A percentile compares a stretch with the other conserved stretches of the same genome.
phyloP scores from a whole-genome alignment of 148 eudicot genomes.

The Chenopodium album region DNA sequence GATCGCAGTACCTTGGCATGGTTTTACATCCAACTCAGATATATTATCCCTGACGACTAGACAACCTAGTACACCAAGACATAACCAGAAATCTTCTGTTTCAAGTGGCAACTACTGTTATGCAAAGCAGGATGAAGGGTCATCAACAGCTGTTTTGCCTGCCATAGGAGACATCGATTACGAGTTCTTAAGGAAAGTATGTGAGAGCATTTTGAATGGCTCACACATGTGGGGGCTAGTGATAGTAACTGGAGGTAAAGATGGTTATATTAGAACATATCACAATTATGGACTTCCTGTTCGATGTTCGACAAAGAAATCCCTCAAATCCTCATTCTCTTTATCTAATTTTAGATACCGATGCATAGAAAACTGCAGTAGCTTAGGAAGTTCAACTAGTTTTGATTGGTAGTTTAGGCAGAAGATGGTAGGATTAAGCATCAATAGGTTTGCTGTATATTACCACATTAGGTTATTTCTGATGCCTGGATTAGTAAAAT shows the following conservation, averaged over 20 bases:
- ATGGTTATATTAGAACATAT: constrained; percentile 61
- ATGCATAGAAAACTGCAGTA: constrained; percentile 12
- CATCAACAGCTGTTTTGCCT: constrained; percentile 32
- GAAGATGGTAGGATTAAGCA: background rate
- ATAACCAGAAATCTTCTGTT: constrained; percentile 24
- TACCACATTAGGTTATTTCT: background rate
- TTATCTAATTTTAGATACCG: constrained; percentile 15
- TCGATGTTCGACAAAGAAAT: constrained; percentile 18
- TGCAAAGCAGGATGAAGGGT: background rate
- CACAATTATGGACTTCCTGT: constrained; percentile 71
- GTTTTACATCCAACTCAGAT: constrained; percentile 36
- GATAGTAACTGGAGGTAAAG: constrained; percentile 72
- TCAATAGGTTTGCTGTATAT: background rate
- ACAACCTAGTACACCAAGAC: background rate
- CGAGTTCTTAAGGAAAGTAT: constrained; percentile 47
- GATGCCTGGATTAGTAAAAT: background rate
- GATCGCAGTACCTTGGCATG: constrained; percentile 73
- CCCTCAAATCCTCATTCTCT: constrained; percentile 27
- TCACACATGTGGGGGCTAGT: constrained; percentile 70
- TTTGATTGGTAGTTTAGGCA: background rate
- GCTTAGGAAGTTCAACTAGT: constrained; percentile 20
- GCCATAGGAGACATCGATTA: constrained; percentile 36
- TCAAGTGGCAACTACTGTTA: constrained; percentile 25
- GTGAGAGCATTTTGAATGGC: constrained; percentile 39
- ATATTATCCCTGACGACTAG: constrained; percentile 11